Evolutionary conservation across 495 filamentous ascomycete genomes (phyloP).

Genomic region (Neurospora sp.): DNA sequence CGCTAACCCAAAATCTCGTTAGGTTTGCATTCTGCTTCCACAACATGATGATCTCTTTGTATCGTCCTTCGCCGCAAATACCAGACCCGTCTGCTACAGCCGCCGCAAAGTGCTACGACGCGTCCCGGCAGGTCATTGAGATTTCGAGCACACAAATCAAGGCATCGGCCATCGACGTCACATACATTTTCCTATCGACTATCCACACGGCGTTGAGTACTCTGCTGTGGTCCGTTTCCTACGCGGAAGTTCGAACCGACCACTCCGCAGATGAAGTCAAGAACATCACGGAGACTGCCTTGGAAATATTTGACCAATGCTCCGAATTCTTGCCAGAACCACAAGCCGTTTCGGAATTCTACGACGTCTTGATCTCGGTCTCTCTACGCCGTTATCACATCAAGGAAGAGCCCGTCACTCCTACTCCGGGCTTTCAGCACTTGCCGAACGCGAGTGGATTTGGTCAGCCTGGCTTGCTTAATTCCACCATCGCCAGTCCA

Average conservation of each 20-base stretch:
- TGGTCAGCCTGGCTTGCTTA: background rate
- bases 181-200: constrained; percentile 81
- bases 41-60: constrained; percentile 75
- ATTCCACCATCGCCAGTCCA: background rate
- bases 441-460: background rate
- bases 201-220: constrained; percentile 83
- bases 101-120: constrained; percentile 71
- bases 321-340: constrained; percentile 85
- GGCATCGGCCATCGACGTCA: constrained; percentile 65
- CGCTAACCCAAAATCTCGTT: constrained; percentile 1
- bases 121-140: constrained; percentile 64
- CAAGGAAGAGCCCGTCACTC: constrained; percentile 32
- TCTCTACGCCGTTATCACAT: constrained; percentile 71
- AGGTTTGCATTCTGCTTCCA: constrained; percentile 73
- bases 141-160: constrained; percentile 68
- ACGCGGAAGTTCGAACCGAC: constrained; percentile 62
- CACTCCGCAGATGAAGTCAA: constrained; percentile 64
- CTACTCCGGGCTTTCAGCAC: background rate
- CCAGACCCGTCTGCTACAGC: constrained; percentile 68
- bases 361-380: constrained; percentile 66
- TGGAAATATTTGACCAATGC: constrained; percentile 64
- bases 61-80: constrained; percentile 81
- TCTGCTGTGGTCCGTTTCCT: constrained; percentile 79
- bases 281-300: constrained; percentile 53
- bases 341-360: constrained; percentile 69